A percentile compares a stretch with the other conserved stretches of the same genome.
phyloP scores from a whole-genome alignment of 2,329 filamentous ascomycete genomes.

The Lasiodiplodia sp. region DNA sequence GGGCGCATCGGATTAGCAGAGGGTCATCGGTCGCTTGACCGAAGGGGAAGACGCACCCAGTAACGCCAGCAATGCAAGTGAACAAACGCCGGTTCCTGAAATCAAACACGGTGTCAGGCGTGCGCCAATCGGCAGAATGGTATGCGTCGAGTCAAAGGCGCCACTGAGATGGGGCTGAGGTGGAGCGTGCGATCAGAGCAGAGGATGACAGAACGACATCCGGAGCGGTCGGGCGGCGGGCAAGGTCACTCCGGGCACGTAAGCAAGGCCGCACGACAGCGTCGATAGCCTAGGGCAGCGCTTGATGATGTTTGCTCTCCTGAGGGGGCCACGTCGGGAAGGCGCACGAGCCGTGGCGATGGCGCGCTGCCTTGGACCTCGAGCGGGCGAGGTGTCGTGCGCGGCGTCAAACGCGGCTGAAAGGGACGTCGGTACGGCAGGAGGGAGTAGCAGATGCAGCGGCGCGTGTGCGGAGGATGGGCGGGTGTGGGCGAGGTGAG shows the following conservation, averaged over 20 bases:
- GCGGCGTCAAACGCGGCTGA: neutral
- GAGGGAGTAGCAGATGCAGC: constrained; percentile 28
- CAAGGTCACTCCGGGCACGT: constrained; percentile 18
- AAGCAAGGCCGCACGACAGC: constrained; percentile 18
- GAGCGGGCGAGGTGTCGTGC: constrained; percentile 21
- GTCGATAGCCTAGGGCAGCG: constrained; percentile 22
- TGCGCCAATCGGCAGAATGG: constrained; percentile 25
- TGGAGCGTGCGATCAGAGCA: constrained; percentile 28
- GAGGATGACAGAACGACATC: constrained; percentile 29
- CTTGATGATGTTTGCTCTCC: constrained; percentile 33
- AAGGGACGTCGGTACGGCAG: constrained; percentile 8
- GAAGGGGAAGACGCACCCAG: constrained; percentile 23
- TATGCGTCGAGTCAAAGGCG: constrained; percentile 17
- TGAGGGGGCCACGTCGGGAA: constrained; percentile 30
- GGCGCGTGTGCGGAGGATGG: constrained; percentile 21
- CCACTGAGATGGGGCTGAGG: constrained; percentile 22
- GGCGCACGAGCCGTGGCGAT: constrained; percentile 32
- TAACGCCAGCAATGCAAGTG: constrained; percentile 31
- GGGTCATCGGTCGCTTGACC: constrained; percentile 33
- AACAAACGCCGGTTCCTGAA: constrained; percentile 26
- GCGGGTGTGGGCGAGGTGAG: constrained; percentile 25
- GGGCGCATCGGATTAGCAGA: constrained; percentile 39
- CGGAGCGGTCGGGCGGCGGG: constrained; percentile 31
- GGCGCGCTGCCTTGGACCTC: constrained; percentile 24
- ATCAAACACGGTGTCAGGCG: constrained; percentile 27